Base-by-base conservation (phyloP, 164 flowering plant genomes). In the Echeveria elegans region DNA sequence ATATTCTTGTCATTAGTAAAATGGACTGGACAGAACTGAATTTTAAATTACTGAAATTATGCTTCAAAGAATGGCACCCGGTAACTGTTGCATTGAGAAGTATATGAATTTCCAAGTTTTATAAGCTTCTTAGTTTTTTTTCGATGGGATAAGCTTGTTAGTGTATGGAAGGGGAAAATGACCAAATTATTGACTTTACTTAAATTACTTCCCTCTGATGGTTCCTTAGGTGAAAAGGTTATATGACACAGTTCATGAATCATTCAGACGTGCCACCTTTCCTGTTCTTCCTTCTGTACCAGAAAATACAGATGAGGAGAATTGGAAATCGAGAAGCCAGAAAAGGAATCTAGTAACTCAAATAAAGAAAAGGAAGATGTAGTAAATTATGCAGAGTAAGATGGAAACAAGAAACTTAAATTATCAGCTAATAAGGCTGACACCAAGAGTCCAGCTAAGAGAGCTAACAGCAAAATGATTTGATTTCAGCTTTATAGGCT, bases 171-270 rank as follows among this genome's bases (percentile, higher is more conserved):
- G 65, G 3, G n/a, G 26, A 61, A 2, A 5, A 5, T 60, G 64
- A 64, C 40, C 24, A 32, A 28, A 10, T 18, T 32, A 21, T 65
- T 26, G n/a, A 15, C 56, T 11, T 40, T n/a, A 5, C 15, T 40
- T 10, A 60, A 29, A 19, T 5, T 63, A 30, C 45, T 72, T 14
- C n/a, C 32, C 52, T 18, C 8, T 18, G 5, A 2, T 19, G 23
- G 21, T 23, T n/a, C n/a, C 50, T 67, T 72, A 94, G 99, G 99
- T 91, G 30, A 91, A 82, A 68, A 90, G 97, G 50, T 79, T 94
- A 80, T 79, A 89, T 70, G 97, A 91, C 63, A 82, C 96, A 34
- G 91, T 94, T 73, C 97, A 91, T 70, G 97, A 94, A 73, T 96
- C 97, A 63, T 91, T 94, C 80, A 94, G 81, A 81, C 99, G 86